A percentile compares a stretch with the other conserved stretches of the same genome.
These are phyloP conservation scores for Dioscorea dumetorum DNA, from an alignment of 106 monocot species.

Conservation along the genomic window DNA sequence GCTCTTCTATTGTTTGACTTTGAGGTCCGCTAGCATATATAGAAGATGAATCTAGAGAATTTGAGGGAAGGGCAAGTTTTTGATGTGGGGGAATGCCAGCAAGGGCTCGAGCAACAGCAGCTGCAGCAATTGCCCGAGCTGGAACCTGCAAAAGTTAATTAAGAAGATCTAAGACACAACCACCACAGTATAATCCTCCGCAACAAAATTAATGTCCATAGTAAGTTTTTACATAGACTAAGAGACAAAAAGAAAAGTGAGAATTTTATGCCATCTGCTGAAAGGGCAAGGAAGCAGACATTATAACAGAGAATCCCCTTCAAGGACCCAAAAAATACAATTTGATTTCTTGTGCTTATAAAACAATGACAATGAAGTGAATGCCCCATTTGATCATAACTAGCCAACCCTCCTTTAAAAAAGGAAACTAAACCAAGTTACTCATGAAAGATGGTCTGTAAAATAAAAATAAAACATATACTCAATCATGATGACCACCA, in stretches of 20 bases:
- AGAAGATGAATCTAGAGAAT: constrained; percentile 62
- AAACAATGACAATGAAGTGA: too few species aligned
- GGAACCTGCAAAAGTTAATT: constrained; percentile 62
- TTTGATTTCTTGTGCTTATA: background rate
- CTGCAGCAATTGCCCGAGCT: constrained; percentile 90
- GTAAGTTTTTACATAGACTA: background rate
- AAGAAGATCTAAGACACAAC: constrained; percentile 5
- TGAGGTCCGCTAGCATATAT: constrained; percentile 51
- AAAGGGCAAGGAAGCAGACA: background rate
- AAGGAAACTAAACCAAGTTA: too few species aligned
- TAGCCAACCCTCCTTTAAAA: too few species aligned
- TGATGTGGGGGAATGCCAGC: constrained; percentile 90
- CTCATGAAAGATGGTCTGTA: too few species aligned
- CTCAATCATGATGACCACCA: too few species aligned
- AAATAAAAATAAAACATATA: too few species aligned
- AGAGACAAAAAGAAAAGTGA: too few species aligned
- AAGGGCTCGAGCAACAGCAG: constrained; percentile 87
- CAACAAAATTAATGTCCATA: background rate
- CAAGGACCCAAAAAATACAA: background rate
- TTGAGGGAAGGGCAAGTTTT: constrained; percentile 60
- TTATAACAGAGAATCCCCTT: background rate
- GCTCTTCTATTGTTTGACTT: constrained; percentile 45
- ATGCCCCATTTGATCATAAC: too few species aligned
- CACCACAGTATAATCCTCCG: background rate
- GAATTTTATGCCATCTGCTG: background rate